A percentile compares a stretch with the other conserved stretches of the same genome.
Conservation (phyloP, 2,329 filamentous ascomycete genomes). For the Magnaporthiopsis rhizophila region DNA sequence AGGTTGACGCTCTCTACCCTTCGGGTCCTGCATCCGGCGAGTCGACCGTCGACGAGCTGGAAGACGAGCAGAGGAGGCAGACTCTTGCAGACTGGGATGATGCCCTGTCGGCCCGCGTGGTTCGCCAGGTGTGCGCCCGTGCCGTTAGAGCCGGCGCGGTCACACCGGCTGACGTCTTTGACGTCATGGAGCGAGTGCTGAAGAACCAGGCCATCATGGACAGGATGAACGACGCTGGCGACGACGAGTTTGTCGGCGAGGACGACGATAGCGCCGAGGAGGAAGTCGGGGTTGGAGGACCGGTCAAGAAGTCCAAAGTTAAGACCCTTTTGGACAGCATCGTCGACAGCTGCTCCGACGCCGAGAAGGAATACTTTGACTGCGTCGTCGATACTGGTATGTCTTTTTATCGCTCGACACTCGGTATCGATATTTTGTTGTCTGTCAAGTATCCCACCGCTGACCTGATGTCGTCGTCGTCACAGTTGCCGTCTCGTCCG, state of each 20-base stretch:
- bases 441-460: not conserved
- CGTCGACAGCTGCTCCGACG: not conserved
- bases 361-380: constrained; percentile 1
- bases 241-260: constrained; percentile 1
- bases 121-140: constrained; percentile 4
- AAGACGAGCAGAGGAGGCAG: not conserved
- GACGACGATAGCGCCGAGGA: not conserved
- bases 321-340: not conserved
- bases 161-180: constrained; percentile 1
- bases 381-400: constrained; percentile 4
- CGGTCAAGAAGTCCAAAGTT: not conserved
- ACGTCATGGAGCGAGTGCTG: constrained; percentile 4
- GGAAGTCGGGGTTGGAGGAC: not conserved
- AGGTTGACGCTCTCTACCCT: not conserved
- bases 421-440: too few relatives aligned
- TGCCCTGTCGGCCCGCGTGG: not conserved
- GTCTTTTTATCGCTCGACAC: not conserved
- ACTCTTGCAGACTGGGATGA: constrained; percentile 2
- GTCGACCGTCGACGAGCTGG: not conserved
- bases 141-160: constrained; percentile 3
- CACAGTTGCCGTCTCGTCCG: not conserved
- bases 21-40: not conserved
- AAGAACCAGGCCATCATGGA: not conserved
- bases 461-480: not conserved
- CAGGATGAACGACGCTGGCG: constrained; percentile 2